Percentiles rank a stretch among this genome's conserved stretches.
These are phyloP conservation scores for Drechmeria coniospora DNA, from an alignment of 2,329 filamentous ascomycete species.

Conservation along the genomic window DNA sequence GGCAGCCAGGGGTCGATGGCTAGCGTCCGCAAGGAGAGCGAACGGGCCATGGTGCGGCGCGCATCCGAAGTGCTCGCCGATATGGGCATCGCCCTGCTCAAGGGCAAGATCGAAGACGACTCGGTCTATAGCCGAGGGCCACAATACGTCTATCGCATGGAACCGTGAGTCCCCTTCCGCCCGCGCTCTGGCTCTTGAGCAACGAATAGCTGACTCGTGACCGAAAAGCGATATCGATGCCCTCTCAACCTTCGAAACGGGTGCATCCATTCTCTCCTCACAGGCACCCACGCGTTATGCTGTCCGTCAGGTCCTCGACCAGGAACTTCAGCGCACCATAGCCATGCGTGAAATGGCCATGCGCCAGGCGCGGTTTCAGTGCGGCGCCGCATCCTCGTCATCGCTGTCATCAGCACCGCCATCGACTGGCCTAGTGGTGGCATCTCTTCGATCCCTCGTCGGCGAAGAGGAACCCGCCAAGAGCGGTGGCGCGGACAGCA, in stretches of 20 bases:
- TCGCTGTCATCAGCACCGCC: constrained; percentile 3
- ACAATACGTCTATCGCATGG: constrained; percentile 83
- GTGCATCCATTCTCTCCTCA: constrained; percentile 36
- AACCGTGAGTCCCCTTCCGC: constrained; percentile 51
- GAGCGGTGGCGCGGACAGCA: too few species aligned
- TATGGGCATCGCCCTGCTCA: constrained; percentile 66
- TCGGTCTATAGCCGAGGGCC: constrained; percentile 40
- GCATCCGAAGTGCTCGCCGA: constrained; percentile 74
- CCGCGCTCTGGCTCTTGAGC: constrained; percentile 1
- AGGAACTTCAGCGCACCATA: constrained; percentile 67
- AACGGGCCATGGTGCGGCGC: constrained; percentile 65
- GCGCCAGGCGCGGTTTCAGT: constrained; percentile 48
- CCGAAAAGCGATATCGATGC: constrained; percentile 51
- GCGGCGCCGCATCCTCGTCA: constrained; percentile 16
- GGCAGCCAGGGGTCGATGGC: constrained; percentile 53
- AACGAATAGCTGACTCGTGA: constrained; percentile 2
- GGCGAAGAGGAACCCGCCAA: too few species aligned
- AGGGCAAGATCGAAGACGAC: constrained; percentile 61
- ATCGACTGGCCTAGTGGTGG: too few species aligned
- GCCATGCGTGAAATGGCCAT: constrained; percentile 49
- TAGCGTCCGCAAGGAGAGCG: constrained; percentile 74
- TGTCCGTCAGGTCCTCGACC: constrained; percentile 81
- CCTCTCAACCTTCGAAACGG: constrained; percentile 60
- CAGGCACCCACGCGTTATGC: constrained; percentile 74
- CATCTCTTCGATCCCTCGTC: too few species aligned